Conservation (phyloP, 352 stramenopile species). For the Globisporangium carolinianum region DNA sequence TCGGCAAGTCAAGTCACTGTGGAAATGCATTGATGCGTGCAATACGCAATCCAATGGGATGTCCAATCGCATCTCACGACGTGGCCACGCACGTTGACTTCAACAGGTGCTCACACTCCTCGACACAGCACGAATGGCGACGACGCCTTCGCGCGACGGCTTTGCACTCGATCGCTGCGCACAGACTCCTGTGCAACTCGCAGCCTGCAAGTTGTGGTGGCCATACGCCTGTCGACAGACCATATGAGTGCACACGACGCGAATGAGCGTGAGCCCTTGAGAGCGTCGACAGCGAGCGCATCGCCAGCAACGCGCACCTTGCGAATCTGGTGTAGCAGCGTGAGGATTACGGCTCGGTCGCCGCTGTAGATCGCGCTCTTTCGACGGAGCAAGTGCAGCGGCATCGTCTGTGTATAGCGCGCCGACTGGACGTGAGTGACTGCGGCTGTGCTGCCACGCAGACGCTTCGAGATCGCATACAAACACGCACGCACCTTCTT, state of each 20-base stretch:
- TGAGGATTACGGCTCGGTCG: slow-evolving; percentile 26
- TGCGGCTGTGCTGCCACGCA: too few relatives aligned
- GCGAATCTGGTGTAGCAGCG: slow-evolving; percentile 36
- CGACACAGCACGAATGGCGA: neutral
- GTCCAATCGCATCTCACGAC: neutral
- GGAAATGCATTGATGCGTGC: neutral
- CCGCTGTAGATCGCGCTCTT: slow-evolving; percentile 32
- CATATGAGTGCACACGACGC: too few relatives aligned
- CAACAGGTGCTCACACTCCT: neutral
- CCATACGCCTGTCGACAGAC: neutral
- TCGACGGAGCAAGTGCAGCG: slow-evolving; percentile 34
- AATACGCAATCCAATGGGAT: neutral
- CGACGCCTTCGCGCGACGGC: too few relatives aligned
- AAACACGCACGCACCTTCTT: slow-evolving; percentile 37
- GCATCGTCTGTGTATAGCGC: slow-evolving; percentile 28
- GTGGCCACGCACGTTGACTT: neutral
- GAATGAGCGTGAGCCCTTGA: too few relatives aligned
- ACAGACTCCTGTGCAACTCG: neutral
- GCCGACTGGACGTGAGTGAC: too few relatives aligned
- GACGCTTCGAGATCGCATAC: too few relatives aligned
- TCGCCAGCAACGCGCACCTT: slow-evolving; percentile 14
- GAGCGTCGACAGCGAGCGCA: too few relatives aligned
- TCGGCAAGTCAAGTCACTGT: neutral
- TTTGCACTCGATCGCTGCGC: neutral
- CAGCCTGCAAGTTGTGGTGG: neutral